Conservation (phyloP, 2,329 filamentous ascomycete species). For the Lachnellula willkommii region DNA sequence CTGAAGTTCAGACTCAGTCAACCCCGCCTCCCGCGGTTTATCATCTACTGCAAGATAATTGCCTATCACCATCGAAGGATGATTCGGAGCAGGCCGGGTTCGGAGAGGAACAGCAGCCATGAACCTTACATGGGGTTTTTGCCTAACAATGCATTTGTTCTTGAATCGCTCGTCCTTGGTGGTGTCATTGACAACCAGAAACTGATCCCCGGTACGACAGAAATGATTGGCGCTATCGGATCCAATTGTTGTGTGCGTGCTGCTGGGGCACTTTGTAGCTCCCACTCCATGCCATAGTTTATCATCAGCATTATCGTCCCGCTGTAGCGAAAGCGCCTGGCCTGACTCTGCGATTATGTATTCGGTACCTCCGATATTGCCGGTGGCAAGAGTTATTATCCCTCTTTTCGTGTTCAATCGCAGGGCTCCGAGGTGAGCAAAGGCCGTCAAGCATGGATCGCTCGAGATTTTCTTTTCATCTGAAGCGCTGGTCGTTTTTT, state of each 20-base stretch:
- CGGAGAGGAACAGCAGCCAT: conserved; percentile 58
- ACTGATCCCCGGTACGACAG: conserved; percentile 10
- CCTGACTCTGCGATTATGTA: conserved; percentile 28
- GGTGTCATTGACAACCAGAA: conserved; percentile 35
- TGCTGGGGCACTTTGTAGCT: conserved; percentile 5
- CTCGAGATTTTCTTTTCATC: conserved; percentile 12
- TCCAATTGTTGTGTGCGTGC: conserved; percentile 11
- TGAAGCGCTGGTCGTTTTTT: not conserved
- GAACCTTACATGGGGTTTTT: conserved; percentile 38
- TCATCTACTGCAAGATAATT: conserved; percentile 56
- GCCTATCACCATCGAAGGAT: conserved; percentile 50
- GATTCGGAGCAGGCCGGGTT: conserved; percentile 36
- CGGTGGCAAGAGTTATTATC: conserved; percentile 37
- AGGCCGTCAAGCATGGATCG: conserved; percentile 40
- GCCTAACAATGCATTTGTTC: conserved; percentile 33
- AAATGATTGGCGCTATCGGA: conserved; percentile 18
- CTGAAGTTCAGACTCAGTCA: conserved; percentile 43
- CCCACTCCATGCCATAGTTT: conserved; percentile 28
- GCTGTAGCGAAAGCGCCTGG: conserved; percentile 22
- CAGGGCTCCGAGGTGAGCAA: conserved; percentile 46
- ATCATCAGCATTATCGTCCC: conserved; percentile 26
- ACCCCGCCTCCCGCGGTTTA: conserved; percentile 42
- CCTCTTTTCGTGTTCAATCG: conserved; percentile 42
- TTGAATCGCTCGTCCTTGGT: conserved; percentile 35
- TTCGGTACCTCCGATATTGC: conserved; percentile 8